Evolutionary conservation across 495 filamentous ascomycete genomes (phyloP).

Genomic region (Tirmania nivea): DNA sequence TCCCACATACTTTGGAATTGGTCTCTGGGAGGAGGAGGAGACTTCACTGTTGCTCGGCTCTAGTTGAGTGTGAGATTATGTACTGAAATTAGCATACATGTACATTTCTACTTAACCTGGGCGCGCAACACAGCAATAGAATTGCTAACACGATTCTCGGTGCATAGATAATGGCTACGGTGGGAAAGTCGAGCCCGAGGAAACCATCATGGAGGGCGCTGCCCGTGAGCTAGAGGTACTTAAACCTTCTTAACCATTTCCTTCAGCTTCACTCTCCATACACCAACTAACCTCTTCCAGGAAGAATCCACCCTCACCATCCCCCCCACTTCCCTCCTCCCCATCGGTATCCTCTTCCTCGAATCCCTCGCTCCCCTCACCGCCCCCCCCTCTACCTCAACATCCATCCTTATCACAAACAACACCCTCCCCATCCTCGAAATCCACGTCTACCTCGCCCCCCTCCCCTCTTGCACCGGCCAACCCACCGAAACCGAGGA

Average conservation of each 20-base stretch:
- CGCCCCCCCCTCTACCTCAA: constrained; percentile 9
- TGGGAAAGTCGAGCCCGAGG: constrained; percentile 15
- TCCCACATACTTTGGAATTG: no score
- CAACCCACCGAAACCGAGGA: constrained; percentile 12
- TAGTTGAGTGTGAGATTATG: no score
- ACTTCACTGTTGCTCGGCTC: no score
- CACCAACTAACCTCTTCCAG: constrained; percentile 11
- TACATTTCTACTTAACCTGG: no score
- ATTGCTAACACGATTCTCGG: no score
- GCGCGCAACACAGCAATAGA: no score
- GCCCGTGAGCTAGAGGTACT: constrained; percentile 13
- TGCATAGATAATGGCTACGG: constrained; percentile 19
- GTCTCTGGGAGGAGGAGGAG: no score
- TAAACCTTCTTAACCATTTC: not conserved
- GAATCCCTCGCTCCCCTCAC: constrained; percentile 12
- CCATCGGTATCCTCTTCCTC: constrained; percentile 11
- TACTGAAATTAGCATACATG: no score
- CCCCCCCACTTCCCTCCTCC: not conserved
- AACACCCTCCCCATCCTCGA: not conserved
- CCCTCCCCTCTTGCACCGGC: not conserved
- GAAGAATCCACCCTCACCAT: constrained; percentile 4
- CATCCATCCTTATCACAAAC: constrained; percentile 13
- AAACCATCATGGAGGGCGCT: constrained; percentile 15
- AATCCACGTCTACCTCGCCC: not conserved
- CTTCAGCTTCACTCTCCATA: constrained; percentile 3